Conservation (phyloP, 2,329 filamentous ascomycete species). For the Aspergillus phoenicis region DNA sequence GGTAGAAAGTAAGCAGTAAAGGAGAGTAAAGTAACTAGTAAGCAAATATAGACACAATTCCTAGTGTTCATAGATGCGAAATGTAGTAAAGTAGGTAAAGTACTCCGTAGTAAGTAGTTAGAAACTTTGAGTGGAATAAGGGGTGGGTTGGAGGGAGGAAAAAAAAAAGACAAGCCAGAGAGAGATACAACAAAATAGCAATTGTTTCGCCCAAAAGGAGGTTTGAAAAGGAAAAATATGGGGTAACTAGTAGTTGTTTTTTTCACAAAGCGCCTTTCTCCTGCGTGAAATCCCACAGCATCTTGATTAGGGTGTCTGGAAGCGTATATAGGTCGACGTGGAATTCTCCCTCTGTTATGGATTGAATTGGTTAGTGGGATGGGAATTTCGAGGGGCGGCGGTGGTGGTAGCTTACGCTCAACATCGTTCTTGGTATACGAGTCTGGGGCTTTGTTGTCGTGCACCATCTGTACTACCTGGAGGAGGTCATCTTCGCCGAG, state of each 20-base stretch:
- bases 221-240: slow-evolving; percentile 3
- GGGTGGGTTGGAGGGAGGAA: background rate
- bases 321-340: slow-evolving; percentile 98
- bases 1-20: background rate
- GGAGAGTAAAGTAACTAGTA: background rate
- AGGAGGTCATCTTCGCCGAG: slow-evolving; percentile 90
- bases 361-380: slow-evolving; percentile 33
- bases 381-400: background rate
- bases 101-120: background rate
- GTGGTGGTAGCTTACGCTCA: slow-evolving; percentile 67
- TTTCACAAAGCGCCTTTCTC: slow-evolving; percentile 46
- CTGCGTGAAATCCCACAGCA: slow-evolving; percentile 85
- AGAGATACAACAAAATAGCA: slow-evolving; percentile 8
- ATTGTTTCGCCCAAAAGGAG: slow-evolving; percentile 4
- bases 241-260: background rate
- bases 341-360: slow-evolving; percentile 79
- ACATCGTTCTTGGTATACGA: slow-evolving; percentile 98
- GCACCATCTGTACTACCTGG: slow-evolving; percentile 95
- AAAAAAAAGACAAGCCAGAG: background rate
- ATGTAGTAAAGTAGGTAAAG: background rate
- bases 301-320: slow-evolving; percentile 83
- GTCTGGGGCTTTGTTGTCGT: slow-evolving; percentile 91
- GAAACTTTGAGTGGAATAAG: background rate
- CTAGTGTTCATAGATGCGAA: background rate
- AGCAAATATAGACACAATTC: too few species aligned